These are phyloP conservation scores for Artemisia argyi DNA, from an alignment of 129 eudicot genomes.

Conservation along the genomic window DNA sequence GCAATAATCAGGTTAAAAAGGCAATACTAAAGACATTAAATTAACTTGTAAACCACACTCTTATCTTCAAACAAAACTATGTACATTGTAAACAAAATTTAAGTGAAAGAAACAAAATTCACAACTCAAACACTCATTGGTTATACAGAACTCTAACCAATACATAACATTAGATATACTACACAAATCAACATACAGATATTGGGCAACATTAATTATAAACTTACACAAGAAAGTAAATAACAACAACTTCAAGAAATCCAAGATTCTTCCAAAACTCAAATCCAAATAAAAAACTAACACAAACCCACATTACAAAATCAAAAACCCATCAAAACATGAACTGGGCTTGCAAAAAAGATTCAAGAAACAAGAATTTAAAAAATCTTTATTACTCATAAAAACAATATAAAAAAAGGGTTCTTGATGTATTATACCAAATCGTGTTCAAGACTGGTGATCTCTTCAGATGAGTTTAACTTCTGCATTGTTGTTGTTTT, in stretches of 20 bases:
- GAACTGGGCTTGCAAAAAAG: constrained; percentile 12
- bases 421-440: constrained; percentile 38
- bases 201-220: constrained; percentile 17
- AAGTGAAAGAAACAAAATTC: constrained; percentile 12
- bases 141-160: constrained; percentile 8
- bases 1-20: no score
- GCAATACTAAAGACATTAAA: not conserved
- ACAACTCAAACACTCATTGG: constrained; percentile 24
- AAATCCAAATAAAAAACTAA: not conserved
- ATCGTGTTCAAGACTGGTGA: constrained; percentile 46
- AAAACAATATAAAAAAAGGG: constrained; percentile 1
- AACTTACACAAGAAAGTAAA: constrained; percentile 2
- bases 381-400: constrained; percentile 2
- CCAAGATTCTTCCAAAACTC: constrained; percentile 15
- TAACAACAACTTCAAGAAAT: constrained; percentile 19
- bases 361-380: constrained; percentile 7
- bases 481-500: constrained; percentile 38
- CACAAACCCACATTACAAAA: constrained; percentile 22
- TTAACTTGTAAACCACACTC: not conserved
- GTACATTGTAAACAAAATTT: not conserved
- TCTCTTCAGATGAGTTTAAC: constrained; percentile 56
- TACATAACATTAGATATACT: not conserved
- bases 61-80: no score
- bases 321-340: constrained; percentile 23
- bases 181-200: not conserved